Base-by-base conservation (phyloP, 2,329 filamentous ascomycete species). In the Alternaria ethzedia region DNA sequence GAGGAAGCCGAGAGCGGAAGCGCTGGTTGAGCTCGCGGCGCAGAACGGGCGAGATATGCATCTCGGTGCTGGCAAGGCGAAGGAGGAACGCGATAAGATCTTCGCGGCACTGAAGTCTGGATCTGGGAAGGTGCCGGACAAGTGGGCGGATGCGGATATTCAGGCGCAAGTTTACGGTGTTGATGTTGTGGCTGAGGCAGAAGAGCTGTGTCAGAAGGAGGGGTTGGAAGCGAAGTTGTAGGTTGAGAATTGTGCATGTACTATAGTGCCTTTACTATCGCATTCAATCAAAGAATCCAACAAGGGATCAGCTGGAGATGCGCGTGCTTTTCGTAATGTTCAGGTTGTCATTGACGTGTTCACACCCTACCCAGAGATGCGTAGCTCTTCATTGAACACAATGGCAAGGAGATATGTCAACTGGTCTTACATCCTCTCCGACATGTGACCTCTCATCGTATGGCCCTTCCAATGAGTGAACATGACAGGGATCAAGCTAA, bases 61-160 rank as follows among this genome's bases (percentile, higher is more conserved):
- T 77, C 73, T 89, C 21, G 86, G 86, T 3, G 84, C 86, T 6
- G 87, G 87, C 6, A 84, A 83, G 41, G 87, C 86, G 8, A 87
- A 88, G 78, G 85, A 86, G 69, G 85, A 88, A 75, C 79, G 87
- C 5, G 87, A 89, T 67, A 84, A 81, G 74, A 80, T 84, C 55
- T 89, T 89, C 58, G 84, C 79, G 3, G 82, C 80, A 11, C 63
- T 84, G 61, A 84, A 82, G 72, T 70, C 75, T 10, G 80, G 80
- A 1, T 79, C 77, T 6, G 82, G 81, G 1, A 78, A 79, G 28
- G 82, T 85, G 52, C 84, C 84, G 9, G 84, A 86, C 64, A 84
- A 83, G 71, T 86, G 84, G 84, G 84, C 83, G 9, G 84, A 86
- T 78, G 82, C 81, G 5, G 83, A 85, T 73, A 80, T 85, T 28